Evolutionary conservation across 371 early-diverging fungal species (phyloP).

Genomic region (Mortierella sp.): DNA sequence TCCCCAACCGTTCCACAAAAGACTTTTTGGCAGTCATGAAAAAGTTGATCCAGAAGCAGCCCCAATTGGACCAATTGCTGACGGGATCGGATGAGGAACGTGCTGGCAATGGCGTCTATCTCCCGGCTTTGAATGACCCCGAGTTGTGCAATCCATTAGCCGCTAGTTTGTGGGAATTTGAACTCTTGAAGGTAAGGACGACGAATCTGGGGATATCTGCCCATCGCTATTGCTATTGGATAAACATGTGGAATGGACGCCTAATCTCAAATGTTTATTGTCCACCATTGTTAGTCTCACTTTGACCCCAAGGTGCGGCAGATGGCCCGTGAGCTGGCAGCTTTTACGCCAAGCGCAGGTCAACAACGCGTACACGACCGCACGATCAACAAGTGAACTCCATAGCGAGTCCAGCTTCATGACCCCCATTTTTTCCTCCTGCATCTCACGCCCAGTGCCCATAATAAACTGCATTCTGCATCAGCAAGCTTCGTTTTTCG

Average conservation of each 20-base stretch:
- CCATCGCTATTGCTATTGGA: too few species aligned
- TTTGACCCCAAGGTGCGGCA: slow-evolving; percentile 81
- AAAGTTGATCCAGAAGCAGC: slow-evolving; percentile 63
- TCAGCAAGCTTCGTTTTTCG: too few species aligned
- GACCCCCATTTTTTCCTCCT: too few species aligned
- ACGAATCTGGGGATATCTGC: neutral
- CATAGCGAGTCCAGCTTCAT: too few species aligned
- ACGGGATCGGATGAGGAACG: slow-evolving; percentile 87
- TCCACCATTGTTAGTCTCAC: slow-evolving; percentile 63
- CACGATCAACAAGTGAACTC: slow-evolving; percentile 32
- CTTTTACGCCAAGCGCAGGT: slow-evolving; percentile 48
- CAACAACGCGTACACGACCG: slow-evolving; percentile 48
- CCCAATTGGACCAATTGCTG: slow-evolving; percentile 81
- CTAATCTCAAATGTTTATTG: neutral
- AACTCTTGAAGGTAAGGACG: slow-evolving; percentile 71
- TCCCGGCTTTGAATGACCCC: slow-evolving; percentile 86
- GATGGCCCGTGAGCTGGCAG: slow-evolving; percentile 60
- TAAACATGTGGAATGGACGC: too few species aligned
- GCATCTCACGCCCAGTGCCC: too few species aligned
- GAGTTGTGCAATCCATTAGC: slow-evolving; percentile 95
- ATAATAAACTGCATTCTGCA: too few species aligned
- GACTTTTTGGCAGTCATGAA: slow-evolving; percentile 59
- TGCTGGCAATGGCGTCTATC: slow-evolving; percentile 81
- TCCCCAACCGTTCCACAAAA: slow-evolving; percentile 69
- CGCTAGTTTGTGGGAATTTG: slow-evolving; percentile 87